A percentile compares a stretch with the other conserved stretches of the same genome.
Conservation (phyloP, 2,329 filamentous ascomycete species). For the Capronia coronata region DNA sequence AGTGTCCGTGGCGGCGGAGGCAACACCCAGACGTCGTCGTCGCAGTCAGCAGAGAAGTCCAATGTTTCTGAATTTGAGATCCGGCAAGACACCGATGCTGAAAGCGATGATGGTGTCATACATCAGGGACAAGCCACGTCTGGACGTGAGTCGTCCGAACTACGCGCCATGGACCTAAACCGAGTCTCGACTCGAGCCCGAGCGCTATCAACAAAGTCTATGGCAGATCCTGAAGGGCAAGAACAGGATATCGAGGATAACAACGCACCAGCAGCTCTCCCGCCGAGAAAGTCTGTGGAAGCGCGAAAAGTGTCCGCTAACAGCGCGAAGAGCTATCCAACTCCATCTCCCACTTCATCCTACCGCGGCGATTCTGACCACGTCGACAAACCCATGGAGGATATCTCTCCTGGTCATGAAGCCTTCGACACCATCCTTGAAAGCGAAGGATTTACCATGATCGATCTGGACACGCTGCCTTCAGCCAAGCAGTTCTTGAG, state of each 20-base stretch:
- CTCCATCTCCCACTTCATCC: slow-evolving; percentile 28
- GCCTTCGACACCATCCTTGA: slow-evolving; percentile 52
- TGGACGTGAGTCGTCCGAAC: slow-evolving; percentile 11
- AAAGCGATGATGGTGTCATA: not conserved
- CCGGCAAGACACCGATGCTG: slow-evolving; percentile 20
- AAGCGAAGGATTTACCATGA: slow-evolving; percentile 54
- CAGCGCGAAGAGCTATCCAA: slow-evolving; percentile 28
- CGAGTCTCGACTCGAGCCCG: slow-evolving; percentile 18
- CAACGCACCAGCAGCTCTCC: not conserved
- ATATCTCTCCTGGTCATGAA: slow-evolving; percentile 27
- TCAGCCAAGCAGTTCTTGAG: slow-evolving; percentile 36
- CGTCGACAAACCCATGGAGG: slow-evolving; percentile 11
- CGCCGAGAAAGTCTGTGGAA: slow-evolving; percentile 5
- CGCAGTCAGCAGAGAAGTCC: not conserved
- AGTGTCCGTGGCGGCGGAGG: not conserved
- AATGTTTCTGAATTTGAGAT: slow-evolving; percentile 8
- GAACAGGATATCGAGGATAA: not conserved
- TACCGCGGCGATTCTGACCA: slow-evolving; percentile 23
- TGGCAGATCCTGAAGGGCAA: not conserved
- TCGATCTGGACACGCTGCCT: slow-evolving; percentile 49
- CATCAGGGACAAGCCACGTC: slow-evolving; percentile 1
- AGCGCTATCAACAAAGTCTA: slow-evolving; percentile 17
- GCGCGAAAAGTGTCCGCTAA: slow-evolving; percentile 25
- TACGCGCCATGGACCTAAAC: slow-evolving; percentile 26
- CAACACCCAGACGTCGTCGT: slow-evolving; percentile 1